Evolutionary conservation across 2,329 filamentous ascomycete species (phyloP).

Genomic region (Alternaria rosae): DNA sequence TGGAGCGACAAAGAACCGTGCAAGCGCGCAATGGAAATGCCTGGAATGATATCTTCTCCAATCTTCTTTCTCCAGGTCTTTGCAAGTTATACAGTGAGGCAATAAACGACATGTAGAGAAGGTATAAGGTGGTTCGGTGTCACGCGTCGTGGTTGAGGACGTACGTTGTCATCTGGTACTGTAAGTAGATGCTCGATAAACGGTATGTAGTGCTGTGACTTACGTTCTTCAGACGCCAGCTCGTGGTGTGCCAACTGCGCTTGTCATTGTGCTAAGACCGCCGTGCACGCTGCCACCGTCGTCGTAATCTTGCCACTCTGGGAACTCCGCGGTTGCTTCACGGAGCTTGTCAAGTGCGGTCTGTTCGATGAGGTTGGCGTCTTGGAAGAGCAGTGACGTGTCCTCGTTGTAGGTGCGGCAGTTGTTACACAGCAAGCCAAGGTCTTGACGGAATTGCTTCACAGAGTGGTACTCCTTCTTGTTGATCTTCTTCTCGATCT

Average conservation of each 20-base stretch:
- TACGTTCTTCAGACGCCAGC: conserved; percentile 24
- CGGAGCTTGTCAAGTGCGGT: conserved; percentile 62
- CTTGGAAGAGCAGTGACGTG: conserved; percentile 86
- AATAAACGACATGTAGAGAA: conserved; percentile 31
- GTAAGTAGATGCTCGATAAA: background rate
- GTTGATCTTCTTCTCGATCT: conserved; percentile 94
- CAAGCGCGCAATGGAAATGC: background rate
- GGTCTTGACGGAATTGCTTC: conserved; percentile 81
- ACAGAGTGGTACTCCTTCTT: conserved; percentile 89
- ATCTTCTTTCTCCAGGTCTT: conserved; percentile 10
- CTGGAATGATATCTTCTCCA: conserved; percentile 1
- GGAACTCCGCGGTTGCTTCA: conserved; percentile 62
- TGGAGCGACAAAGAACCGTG: background rate
- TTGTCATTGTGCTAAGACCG: conserved; percentile 48
- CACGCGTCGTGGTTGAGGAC: background rate
- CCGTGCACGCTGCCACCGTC: conserved; percentile 59
- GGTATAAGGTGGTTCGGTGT: conserved; percentile 11
- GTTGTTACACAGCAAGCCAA: conserved; percentile 85
- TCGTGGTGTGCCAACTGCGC: conserved; percentile 43
- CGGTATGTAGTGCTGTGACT: background rate
- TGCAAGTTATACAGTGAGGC: conserved; percentile 24
- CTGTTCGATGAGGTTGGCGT: conserved; percentile 87
- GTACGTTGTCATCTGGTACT: background rate
- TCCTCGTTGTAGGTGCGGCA: conserved; percentile 98
- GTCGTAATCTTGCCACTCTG: conserved; percentile 66